Evolutionary conservation across 2,329 filamentous ascomycete species (phyloP).

Genomic region (Lasiodiplodia hormozganensis): DNA sequence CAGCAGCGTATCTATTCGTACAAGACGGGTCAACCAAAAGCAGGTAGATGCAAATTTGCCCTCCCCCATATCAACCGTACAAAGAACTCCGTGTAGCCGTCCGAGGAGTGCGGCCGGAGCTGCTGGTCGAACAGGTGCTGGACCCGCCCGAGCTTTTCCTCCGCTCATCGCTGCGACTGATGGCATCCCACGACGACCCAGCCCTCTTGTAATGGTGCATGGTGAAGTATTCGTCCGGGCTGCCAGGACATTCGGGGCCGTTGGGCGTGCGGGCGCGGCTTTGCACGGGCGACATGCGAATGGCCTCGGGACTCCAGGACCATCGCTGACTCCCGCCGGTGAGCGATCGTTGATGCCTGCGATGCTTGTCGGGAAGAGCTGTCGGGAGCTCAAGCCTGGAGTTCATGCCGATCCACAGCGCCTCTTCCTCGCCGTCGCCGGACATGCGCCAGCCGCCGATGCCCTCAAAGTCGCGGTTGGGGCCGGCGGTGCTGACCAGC

Average conservation of each 20-base stretch:
- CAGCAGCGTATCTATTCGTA: neutral
- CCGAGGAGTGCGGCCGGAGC: slow-evolving; percentile 23
- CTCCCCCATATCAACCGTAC: slow-evolving; percentile 14
- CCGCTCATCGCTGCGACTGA: slow-evolving; percentile 18
- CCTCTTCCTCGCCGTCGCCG: slow-evolving; percentile 50
- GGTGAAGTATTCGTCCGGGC: slow-evolving; percentile 31
- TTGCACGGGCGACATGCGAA: slow-evolving; percentile 46
- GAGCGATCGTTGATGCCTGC: slow-evolving; percentile 41
- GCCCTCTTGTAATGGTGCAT: slow-evolving; percentile 23
- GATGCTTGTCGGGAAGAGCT: slow-evolving; percentile 33
- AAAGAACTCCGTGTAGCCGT: slow-evolving; percentile 17
- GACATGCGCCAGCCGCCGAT: slow-evolving; percentile 51
- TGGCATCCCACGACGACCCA: slow-evolving; percentile 11
- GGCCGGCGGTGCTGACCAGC: slow-evolving; percentile 42
- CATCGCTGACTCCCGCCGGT: slow-evolving; percentile 41
- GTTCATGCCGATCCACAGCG: slow-evolving; percentile 53
- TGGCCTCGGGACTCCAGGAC: slow-evolving; percentile 42
- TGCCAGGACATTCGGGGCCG: slow-evolving; percentile 15
- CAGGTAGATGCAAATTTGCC: neutral
- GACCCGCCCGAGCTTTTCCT: slow-evolving; percentile 26
- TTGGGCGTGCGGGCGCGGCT: slow-evolving; percentile 24
- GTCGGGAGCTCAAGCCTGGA: slow-evolving; percentile 49
- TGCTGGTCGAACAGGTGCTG: slow-evolving; percentile 28
- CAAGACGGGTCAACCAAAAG: neutral
- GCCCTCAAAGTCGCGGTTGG: slow-evolving; percentile 51